Base-by-base conservation (phyloP, 2,329 filamentous ascomycete species). In the Sarocladium oryzae region DNA sequence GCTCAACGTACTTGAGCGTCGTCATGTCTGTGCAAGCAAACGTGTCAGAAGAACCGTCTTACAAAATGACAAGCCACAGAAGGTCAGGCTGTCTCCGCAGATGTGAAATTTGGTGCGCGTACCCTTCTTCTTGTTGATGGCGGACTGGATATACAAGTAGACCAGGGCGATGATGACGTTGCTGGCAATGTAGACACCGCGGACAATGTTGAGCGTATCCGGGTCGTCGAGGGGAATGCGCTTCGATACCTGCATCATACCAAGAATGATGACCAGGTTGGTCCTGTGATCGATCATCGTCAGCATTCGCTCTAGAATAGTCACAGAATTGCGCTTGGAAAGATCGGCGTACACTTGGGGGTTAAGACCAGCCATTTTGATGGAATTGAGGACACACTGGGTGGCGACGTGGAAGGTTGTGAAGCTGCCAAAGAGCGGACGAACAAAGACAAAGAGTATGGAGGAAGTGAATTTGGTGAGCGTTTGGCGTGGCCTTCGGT, bases 121-220 rank as follows among this genome's bases (percentile, higher is more conserved):
- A 97, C 93, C 93, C 79, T 95, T 96, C 84, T 97, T 97, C 74
- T 87, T 87, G 76, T 95, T 92, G 72, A 99, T 92, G 74, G 87
- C 78, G 56, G 76, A 66, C 74, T 92, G 85, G 56, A 91, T 85
- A 71, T 90, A 96, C 63, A 93, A 73, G 75, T 96, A 96, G 65
- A 99, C 73, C 54, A 75, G 75, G 57, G 86, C 76, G 64, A 99
- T 97, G 70, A 97, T 79, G 57, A 96, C 56, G 71, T 99, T 83
- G 76, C 78, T 82, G 54, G 69, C 65, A 30, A 78, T 63, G 64
- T 82, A 83, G 56, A 75, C 60, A 43, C 70, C 76, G 60, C 79
- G 79, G 60, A 78, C 75, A 28, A 70, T 61, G 66, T 78, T 81
- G 59, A 82, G 76, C 18, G 79, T 74, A 43, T 72, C 69, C 40